phyloP scores from a whole-genome alignment of 1,284 basidiomycete genomes.

The Sporisorium reilianum region DNA sequence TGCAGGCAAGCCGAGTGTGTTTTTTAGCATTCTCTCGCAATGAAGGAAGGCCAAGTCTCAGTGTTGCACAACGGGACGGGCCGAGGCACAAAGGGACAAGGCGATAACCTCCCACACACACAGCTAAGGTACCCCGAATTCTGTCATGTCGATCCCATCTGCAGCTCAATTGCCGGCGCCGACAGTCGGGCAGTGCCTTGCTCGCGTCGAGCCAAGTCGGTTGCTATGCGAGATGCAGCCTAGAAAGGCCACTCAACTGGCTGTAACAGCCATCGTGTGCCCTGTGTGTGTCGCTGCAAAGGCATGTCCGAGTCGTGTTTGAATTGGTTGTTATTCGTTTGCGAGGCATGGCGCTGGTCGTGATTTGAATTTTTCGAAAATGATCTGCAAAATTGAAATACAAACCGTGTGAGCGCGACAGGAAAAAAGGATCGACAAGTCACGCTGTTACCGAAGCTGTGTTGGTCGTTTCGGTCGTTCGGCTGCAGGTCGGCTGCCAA shows the following conservation, averaged over 20 bases:
- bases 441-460: conserved; percentile 17
- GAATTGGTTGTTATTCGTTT: neutral
- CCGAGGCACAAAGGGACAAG: neutral
- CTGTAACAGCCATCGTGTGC: too few species aligned
- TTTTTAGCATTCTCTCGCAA: neutral
- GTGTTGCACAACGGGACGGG: conserved; percentile 16
- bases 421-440: conserved; percentile 7
- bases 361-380: neutral
- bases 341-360: conserved; percentile 10
- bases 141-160: conserved; percentile 20
- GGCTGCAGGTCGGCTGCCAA: conserved; percentile 39
- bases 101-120: conserved; percentile 1
- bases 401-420: neutral
- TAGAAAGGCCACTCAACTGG: conserved; percentile 26
- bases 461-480: conserved; percentile 5
- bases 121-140: neutral
- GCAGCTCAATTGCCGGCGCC: conserved; percentile 19
- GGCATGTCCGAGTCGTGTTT: conserved; percentile 9
- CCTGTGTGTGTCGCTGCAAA: neutral
- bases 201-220: too few species aligned
- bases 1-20: neutral
- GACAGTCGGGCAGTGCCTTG: conserved; percentile 19
- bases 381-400: neutral
- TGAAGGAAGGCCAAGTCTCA: neutral
- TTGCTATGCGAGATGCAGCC: conserved; percentile 40